These are phyloP conservation scores for Ophiocordyceps camponoti-saundersi DNA, from an alignment of 2,329 filamentous ascomycete species.

Conservation along the genomic window DNA sequence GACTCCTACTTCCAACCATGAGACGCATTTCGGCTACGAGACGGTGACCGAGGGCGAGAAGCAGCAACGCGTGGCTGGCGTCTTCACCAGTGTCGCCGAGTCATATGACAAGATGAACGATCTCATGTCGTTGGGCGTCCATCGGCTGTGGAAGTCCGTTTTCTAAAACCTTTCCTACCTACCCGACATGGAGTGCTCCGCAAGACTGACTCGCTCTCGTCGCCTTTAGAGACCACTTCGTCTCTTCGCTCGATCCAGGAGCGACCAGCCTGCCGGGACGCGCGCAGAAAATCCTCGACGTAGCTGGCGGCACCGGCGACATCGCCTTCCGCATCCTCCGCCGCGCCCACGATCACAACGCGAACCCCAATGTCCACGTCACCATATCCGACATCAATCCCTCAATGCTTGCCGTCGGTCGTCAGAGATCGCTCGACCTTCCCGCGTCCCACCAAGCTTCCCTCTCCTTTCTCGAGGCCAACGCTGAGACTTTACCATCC, in stretches of 20 bases:
- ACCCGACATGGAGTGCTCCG: no score
- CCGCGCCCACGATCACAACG: slow-evolving; percentile 65
- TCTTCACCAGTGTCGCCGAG: slow-evolving; percentile 89
- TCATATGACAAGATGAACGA: slow-evolving; percentile 99
- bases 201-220: background rate
- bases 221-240: slow-evolving; percentile 60
- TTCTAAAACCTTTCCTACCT: no score
- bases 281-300: slow-evolving; percentile 69
- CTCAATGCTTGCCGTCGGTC: slow-evolving; percentile 80
- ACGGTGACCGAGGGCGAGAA: slow-evolving; percentile 72
- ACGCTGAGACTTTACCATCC: slow-evolving; percentile 58
- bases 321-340: slow-evolving; percentile 94
- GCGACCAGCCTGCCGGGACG: slow-evolving; percentile 25
- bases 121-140: slow-evolving; percentile 93
- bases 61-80: slow-evolving; percentile 52
- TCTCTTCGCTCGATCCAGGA: slow-evolving; percentile 77
- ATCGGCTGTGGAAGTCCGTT: slow-evolving; percentile 74
- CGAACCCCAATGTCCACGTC: slow-evolving; percentile 62
- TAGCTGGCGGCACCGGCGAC: slow-evolving; percentile 92
- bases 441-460: slow-evolving; percentile 36
- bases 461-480: slow-evolving; percentile 72
- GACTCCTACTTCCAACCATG: slow-evolving; percentile 26
- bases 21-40: slow-evolving; percentile 84
- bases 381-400: slow-evolving; percentile 94
- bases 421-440: slow-evolving; percentile 51